Evolutionary conservation across 1,284 basidiomycete genomes (phyloP).

Genomic region (Dichomitus squalens): DNA sequence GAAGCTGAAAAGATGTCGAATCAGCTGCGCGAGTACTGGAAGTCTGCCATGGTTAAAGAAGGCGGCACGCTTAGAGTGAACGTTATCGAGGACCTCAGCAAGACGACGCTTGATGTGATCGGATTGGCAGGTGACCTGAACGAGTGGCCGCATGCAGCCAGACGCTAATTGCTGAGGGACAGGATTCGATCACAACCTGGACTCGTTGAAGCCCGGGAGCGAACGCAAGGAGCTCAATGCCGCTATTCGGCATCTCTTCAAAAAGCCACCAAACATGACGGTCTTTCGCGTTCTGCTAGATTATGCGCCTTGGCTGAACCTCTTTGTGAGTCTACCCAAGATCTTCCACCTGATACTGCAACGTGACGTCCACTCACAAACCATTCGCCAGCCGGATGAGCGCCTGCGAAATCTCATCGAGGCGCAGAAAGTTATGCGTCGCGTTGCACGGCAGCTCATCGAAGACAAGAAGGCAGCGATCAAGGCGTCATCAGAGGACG

Average conservation of each 20-base stretch:
- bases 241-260: slow-evolving; percentile 37
- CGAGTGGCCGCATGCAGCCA: too few species aligned
- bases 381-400: not conserved
- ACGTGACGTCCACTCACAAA: not conserved
- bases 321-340: slow-evolving; percentile 13
- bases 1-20: not conserved
- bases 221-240: slow-evolving; percentile 40
- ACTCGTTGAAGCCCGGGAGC: slow-evolving; percentile 17
- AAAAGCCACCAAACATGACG: not conserved
- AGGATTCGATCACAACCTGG: slow-evolving; percentile 52
- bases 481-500: slow-evolving; percentile 41
- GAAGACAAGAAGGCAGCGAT: slow-evolving; percentile 40
- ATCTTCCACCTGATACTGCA: too few species aligned
- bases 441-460: slow-evolving; percentile 41
- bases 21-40: slow-evolving; percentile 34
- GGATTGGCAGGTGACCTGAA: slow-evolving; percentile 41
- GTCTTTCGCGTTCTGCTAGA: slow-evolving; percentile 9
- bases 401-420: slow-evolving; percentile 4
- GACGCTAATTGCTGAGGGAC: not conserved
- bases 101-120: slow-evolving; percentile 52
- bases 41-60: slow-evolving; percentile 10
- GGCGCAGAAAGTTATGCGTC: slow-evolving; percentile 34
- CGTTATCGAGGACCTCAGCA: slow-evolving; percentile 42
- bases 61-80: slow-evolving; percentile 35
- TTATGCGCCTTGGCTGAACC: slow-evolving; percentile 14